Base-by-base conservation (phyloP, 345 rosid genomes). In the Viola odorata region DNA sequence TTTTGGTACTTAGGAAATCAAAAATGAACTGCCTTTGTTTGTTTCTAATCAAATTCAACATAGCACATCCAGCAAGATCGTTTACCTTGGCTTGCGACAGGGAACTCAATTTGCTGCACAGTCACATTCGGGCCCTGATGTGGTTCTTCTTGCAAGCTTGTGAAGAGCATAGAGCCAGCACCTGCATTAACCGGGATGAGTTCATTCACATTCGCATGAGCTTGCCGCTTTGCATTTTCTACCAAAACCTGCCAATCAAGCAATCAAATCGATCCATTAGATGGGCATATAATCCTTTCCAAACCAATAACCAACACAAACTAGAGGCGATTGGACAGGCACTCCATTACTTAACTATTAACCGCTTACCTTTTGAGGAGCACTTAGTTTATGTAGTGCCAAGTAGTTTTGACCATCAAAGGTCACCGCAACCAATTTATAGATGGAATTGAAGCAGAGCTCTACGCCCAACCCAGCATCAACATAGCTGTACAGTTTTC, bases 371-470 rank as follows among this genome's bases (percentile, higher is more conserved):
- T 69, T 75, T 23, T 80, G 79, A 14, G 57, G 47, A 17, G 38
- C 66, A 57, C 37, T 61, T n/a, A 84, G 71, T 32, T 65, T 68
- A 32, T 81, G 78, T 3, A 74, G 45, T 40, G 69, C 53, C 67
- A 13, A 48, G 37, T 63, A 69, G 3, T n/a, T 55, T 3, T 64
- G 69, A 9, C 77, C 80, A 14, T 63, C 78, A 16, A 81, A 74
- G 9, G 75, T 61, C 23, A 72, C 95, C 57, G 72, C 83, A 3
- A 66, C 61, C 5, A 83, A 65, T 53, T 72, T 72, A 69, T 67
- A 83, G 10, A 87, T 66, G 32, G 86, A 84, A 65, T 85, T 69
- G 52, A 86, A 69, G 48, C 85, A 61, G 15, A 91, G 76, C 14
- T 67, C 50, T 12, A 66, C 60, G n/a, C 71, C 70, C 13, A 59